Evolutionary conservation across 2,329 filamentous ascomycete species (phyloP), one percentile per base, ranked within the genome.

Genomic region (Davidsoniella eucalypti): DNA sequence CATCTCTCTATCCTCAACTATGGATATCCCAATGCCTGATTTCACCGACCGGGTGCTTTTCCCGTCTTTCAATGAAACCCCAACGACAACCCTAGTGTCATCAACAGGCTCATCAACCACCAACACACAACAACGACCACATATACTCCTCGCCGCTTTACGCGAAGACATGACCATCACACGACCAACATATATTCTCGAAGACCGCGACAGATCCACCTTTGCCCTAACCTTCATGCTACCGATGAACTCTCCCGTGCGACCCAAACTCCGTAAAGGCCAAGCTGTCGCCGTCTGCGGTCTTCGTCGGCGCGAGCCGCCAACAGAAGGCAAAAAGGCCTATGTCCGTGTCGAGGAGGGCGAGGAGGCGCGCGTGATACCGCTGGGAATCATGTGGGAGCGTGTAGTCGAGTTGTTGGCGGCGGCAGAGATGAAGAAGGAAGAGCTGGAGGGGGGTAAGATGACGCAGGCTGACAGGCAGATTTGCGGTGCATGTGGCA

Each of bases 181-280:
- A 17, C 67, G 71, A 54, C 69, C 70, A 5, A 73, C 70, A 3
- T 63, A 72, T 1, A 66, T 72, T 47, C 63, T 64, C 16, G 59
- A 61, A 33, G 70, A 73, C 61, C 59, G 62, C 36, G 54, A 57
- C 39, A 60, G 61, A 39, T 55, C 58, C 17, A 61, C 66, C 33
- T 71, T 72, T 55, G 69, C 69, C 2, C 61, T 72, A 6, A 65
- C 67, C 1, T 73, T 70, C 50, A 67, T 68, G 52, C 67, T 67
- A 29, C 55, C 59, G 21, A 63, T 55, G 8, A 59, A 63, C 37
- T 63, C 62, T 53, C 58, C 50, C 7, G 18, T 62, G 5, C 57
- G 54, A 57, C 64, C 60, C 43, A 69, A 69, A 44, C 60, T 60
- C 29, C 66, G 64, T 51, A 68, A 68, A 2, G 58, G 59, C 52